Base-by-base conservation (phyloP, 2,329 filamentous ascomycete species). In the Xylariomycetidae sp. region DNA sequence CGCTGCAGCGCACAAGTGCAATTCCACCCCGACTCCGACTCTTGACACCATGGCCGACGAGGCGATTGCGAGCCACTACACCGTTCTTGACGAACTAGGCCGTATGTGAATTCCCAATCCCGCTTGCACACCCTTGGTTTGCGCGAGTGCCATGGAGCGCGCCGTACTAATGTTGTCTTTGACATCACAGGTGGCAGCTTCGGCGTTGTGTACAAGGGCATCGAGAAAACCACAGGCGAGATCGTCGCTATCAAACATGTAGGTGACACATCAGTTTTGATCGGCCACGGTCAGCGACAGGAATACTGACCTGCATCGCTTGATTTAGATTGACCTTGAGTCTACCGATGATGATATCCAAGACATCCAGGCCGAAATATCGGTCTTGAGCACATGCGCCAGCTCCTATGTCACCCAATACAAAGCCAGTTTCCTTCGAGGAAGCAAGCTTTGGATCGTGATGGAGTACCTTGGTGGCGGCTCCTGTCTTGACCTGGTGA, bases 381-480 rank as follows among this genome's bases (percentile, higher is more conserved):
- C 87, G 3, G 84, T 98, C 20, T 72, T 98, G 40, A 92, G 89
- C 62, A 95, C 92, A 33, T 98, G 92, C 67, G 84, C 85, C 47
- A 95, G 89, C 57, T 83, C 85, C 29, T 93, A 84, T 60, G 88
- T 98, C 48, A 96, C 92, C 12, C 85, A 94, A 57, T 98, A 98
- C 71, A 93, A 89, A 59, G 85, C 86, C 15, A 95, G 89, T 56
- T 98, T 96, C 59, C 74, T 96, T n/a, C 79, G 86, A 48, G 92
- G 92, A 17, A 85, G 89, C 58, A 98, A 96, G 64, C 68, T 98
- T 68, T 98, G 92, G 92, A 98, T 98, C 55, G 87, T 96, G 38
- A 98, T 98, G 92, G 92, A 98, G 61, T 98, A 84, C 55, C 68
- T 98, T 9, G 92, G 92, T 5, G 92, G 92, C 43, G 92, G 92